These are phyloP conservation scores for Penicillium sp. DNA, from an alignment of 2,329 filamentous ascomycete genomes.

Conservation along the genomic window DNA sequence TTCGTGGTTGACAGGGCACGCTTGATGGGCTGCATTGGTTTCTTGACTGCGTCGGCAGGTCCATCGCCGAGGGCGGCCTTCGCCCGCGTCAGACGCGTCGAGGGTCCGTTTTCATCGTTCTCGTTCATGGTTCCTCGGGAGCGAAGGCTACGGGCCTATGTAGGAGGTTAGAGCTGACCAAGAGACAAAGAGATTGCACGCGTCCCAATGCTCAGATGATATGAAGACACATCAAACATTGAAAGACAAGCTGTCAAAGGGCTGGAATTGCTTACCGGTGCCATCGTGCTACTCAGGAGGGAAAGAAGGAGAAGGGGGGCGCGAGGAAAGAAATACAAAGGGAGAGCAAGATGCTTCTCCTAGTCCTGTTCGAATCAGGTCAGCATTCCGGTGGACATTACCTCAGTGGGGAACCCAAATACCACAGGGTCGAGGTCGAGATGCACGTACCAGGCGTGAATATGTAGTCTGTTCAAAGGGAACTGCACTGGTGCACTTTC, in stretches of 20 bases:
- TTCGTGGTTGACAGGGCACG: constrained; percentile 57
- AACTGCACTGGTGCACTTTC: constrained; percentile 25
- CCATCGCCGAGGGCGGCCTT: constrained; percentile 68
- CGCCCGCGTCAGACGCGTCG: constrained; percentile 86
- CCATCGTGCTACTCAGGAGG: constrained; percentile 49
- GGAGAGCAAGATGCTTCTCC: constrained; percentile 28
- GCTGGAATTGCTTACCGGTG: constrained; percentile 52
- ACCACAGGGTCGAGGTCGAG: constrained; percentile 28
- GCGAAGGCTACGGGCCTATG: constrained; percentile 68
- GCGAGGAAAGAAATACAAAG: constrained; percentile 24
- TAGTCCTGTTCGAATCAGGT: constrained; percentile 31
- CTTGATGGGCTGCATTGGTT: constrained; percentile 67
- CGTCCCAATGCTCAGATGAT: constrained; percentile 19
- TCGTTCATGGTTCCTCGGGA: constrained; percentile 81
- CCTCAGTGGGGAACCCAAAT: constrained; percentile 34
- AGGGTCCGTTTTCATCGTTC: constrained; percentile 65
- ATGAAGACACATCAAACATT: not conserved
- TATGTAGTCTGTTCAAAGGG: constrained; percentile 27
- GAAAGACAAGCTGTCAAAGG: not conserved
- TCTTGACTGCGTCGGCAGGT: constrained; percentile 62
- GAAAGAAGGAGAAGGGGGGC: constrained; percentile 22
- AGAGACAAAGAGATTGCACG: constrained; percentile 6
- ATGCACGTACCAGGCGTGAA: constrained; percentile 41
- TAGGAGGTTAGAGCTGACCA: constrained; percentile 7
- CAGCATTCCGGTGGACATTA: constrained; percentile 38